Evolutionary conservation across 164 flowering plant genomes (phyloP).

Genomic region (Vitis labrusca): DNA sequence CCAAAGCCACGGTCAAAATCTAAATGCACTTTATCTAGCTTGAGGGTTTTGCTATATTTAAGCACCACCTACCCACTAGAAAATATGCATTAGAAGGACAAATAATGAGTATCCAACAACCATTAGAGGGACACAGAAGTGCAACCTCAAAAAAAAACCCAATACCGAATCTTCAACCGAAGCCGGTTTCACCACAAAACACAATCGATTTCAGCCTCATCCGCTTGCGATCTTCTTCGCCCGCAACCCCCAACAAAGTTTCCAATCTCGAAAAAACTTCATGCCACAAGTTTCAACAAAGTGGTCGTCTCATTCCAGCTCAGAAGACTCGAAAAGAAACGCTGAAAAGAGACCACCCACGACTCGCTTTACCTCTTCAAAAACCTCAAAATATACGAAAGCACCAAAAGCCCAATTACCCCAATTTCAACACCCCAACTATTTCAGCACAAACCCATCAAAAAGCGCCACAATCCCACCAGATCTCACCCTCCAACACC

Average conservation of each 20-base stretch:
- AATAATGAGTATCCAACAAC: too few relatives aligned
- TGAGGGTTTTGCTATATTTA: not conserved
- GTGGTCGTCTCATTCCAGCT: slow-evolving; percentile 1
- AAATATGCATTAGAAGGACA: not conserved
- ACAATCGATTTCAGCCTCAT: slow-evolving; percentile 46
- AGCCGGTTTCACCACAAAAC: slow-evolving; percentile 42
- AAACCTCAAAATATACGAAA: not conserved
- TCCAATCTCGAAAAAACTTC: slow-evolving; percentile 16
- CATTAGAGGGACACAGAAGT: too few relatives aligned
- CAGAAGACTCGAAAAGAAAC: too few relatives aligned
- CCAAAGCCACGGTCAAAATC: slow-evolving; percentile 4
- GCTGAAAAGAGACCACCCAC: too few relatives aligned
- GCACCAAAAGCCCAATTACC: slow-evolving; percentile 1
- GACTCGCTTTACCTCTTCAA: too few relatives aligned
- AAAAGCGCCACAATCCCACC: not conserved
- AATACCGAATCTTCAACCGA: slow-evolving; percentile 37
- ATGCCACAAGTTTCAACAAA: slow-evolving; percentile 11
- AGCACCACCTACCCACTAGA: not conserved
- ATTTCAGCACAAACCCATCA: slow-evolving; percentile 7
- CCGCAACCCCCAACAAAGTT: slow-evolving; percentile 18
- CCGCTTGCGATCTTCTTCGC: slow-evolving; percentile 20
- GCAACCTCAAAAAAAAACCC: not conserved
- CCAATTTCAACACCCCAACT: slow-evolving; percentile 10
- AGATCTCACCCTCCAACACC: not conserved
- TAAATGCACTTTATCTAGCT: too few relatives aligned